These are phyloP conservation scores for Hibiscus mutabilis DNA, from an alignment of 345 rosid species.

Conservation along the genomic window DNA sequence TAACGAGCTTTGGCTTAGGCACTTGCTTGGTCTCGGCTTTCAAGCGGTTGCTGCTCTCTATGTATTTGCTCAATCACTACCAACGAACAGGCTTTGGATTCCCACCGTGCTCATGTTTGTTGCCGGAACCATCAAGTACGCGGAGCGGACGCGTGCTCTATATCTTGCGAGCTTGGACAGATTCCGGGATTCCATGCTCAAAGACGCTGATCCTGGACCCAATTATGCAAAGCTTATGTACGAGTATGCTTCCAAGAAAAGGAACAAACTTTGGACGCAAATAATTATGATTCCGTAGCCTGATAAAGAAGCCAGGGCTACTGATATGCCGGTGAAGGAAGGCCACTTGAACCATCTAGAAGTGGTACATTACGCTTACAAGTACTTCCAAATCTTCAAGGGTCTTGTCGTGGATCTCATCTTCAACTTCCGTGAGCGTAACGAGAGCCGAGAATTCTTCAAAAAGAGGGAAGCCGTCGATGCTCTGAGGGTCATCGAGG, in stretches of 20 bases:
- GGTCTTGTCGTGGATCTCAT: slow-evolving; percentile 53
- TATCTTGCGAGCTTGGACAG: slow-evolving; percentile 50
- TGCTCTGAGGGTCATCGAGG: slow-evolving; percentile 44
- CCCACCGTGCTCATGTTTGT: slow-evolving; percentile 35
- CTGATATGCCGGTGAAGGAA: background rate
- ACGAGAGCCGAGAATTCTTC: slow-evolving; percentile 46
- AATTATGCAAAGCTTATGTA: slow-evolving; percentile 63
- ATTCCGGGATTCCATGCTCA: slow-evolving; percentile 52
- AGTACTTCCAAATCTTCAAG: slow-evolving; percentile 37
- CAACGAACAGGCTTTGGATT: slow-evolving; percentile 20
- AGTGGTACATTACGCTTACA: slow-evolving; percentile 29
- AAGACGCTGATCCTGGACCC: slow-evolving; percentile 52
- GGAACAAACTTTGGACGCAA: slow-evolving; percentile 33
- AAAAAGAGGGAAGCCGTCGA: slow-evolving; percentile 10
- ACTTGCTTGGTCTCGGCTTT: slow-evolving; percentile 37
- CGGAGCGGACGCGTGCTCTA: slow-evolving; percentile 50
- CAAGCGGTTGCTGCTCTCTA: slow-evolving; percentile 39
- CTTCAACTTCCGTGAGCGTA: slow-evolving; percentile 42
- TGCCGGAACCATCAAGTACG: slow-evolving; percentile 55
- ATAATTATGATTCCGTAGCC: slow-evolving; percentile 39
- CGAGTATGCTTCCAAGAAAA: slow-evolving; percentile 41
- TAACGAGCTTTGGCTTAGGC: slow-evolving; percentile 59
- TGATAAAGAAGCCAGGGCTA: slow-evolving; percentile 24
- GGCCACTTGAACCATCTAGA: slow-evolving; percentile 4
- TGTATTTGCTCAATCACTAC: slow-evolving; percentile 32